Conservation (phyloP, 2,329 filamentous ascomycete species). For the Beauveria sp. region DNA sequence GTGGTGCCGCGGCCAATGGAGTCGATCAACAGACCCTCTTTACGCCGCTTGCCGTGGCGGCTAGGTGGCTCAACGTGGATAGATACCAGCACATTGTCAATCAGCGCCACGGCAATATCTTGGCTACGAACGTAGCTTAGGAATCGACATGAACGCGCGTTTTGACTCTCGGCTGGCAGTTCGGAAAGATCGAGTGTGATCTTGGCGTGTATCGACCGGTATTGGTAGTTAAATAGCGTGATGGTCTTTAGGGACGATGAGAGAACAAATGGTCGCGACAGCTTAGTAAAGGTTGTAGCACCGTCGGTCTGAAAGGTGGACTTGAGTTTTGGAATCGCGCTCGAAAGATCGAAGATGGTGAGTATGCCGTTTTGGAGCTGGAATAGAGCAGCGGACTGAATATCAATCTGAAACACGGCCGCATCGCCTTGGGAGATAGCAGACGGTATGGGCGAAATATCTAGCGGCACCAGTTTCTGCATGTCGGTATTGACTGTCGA, state of each 20-base stretch:
- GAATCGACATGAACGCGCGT: conserved; percentile 34
- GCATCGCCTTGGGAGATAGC: conserved; percentile 14
- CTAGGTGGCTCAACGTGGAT: conserved; percentile 60
- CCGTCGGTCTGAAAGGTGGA: conserved; percentile 44
- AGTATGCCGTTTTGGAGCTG: conserved; percentile 48
- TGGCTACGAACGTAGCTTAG: conserved; percentile 57
- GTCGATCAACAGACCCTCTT: conserved; percentile 61
- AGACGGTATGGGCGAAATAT: conserved; percentile 29
- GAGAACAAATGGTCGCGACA: conserved; percentile 60
- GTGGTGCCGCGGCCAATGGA: conserved; percentile 60
- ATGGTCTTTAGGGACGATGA: conserved; percentile 49
- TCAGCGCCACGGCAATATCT: conserved; percentile 57
- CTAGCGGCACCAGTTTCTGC: conserved; percentile 31
- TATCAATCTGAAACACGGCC: conserved; percentile 47
- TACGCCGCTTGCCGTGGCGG: conserved; percentile 45
- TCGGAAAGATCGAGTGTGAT: conserved; percentile 36
- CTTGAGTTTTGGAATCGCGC: conserved; percentile 52
- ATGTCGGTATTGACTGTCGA: conserved; percentile 19
- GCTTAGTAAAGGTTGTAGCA: conserved; percentile 54
- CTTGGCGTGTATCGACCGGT: conserved; percentile 50
- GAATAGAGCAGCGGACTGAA: conserved; percentile 55
- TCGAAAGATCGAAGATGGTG: conserved; percentile 55
- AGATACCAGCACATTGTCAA: conserved; percentile 56
- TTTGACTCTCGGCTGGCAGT: conserved; percentile 28
- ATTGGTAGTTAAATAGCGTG: conserved; percentile 62